Conservation (phyloP, 352 stramenopile species). For the Elongisporangium anandrum region DNA sequence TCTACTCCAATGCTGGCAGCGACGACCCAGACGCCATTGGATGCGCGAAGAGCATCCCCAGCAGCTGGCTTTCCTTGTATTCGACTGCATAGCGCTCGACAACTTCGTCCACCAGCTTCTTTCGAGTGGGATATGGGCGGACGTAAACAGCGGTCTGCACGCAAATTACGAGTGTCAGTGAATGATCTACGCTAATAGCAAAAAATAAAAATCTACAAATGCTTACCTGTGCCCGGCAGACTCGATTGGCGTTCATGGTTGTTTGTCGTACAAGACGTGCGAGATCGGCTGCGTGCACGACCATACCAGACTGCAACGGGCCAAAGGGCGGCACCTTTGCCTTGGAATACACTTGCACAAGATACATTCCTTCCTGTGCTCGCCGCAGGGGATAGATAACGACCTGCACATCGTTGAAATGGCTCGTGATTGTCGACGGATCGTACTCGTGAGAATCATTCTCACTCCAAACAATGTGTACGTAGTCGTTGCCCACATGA, state of each 20-base stretch:
- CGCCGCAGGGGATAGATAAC: constrained; percentile 76
- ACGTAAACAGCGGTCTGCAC: constrained; percentile 77
- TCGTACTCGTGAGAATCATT: constrained; percentile 75
- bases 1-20: background rate
- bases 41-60: constrained; percentile 70
- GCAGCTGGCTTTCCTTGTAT: constrained; percentile 83
- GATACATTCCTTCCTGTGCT: constrained; percentile 57
- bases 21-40: constrained; percentile 9
- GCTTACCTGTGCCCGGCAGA: constrained; percentile 76
- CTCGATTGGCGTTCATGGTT: constrained; percentile 85
- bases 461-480: constrained; percentile 86
- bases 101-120: constrained; percentile 87
- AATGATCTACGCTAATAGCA: background rate
- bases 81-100: constrained; percentile 81
- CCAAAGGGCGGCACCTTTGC: constrained; percentile 79
- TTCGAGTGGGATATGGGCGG: constrained; percentile 79
- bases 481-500: constrained; percentile 86
- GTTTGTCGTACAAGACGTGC: constrained; percentile 77
- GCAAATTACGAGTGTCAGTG: constrained; percentile 12
- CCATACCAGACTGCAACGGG: constrained; percentile 79
- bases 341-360: constrained; percentile 80
- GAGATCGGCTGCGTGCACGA: constrained; percentile 67
- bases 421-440: constrained; percentile 82
- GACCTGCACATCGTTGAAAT: constrained; percentile 88
- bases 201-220: background rate